A percentile compares a stretch with the other conserved stretches of the same genome.
Evolutionary conservation across 495 filamentous ascomycete genomes (phyloP).

Genomic region (Parachaetomium inaequale): DNA sequence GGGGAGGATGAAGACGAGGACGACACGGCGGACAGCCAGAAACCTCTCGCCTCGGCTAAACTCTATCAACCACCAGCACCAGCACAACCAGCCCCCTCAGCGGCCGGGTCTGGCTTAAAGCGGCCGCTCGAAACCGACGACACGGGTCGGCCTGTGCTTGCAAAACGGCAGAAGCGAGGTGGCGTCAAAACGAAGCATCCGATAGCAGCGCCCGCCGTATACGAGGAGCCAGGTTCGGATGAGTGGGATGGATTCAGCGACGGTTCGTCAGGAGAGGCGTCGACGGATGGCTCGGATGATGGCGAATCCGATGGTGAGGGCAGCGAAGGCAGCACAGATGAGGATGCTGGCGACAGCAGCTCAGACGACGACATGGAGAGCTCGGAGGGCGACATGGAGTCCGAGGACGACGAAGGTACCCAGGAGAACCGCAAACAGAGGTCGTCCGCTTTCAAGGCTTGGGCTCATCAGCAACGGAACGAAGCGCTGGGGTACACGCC

Average conservation of each 20-base stretch:
- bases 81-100: not conserved
- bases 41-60: not conserved
- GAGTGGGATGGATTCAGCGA: constrained; percentile 42
- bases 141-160: constrained; percentile 73
- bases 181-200: constrained; percentile 48
- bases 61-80: constrained; percentile 5
- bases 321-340: constrained; percentile 21
- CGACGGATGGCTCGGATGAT: constrained; percentile 24
- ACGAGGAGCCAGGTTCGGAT: constrained; percentile 29
- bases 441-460: constrained; percentile 82
- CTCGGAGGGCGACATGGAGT: constrained; percentile 27
- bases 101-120: constrained; percentile 77
- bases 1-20: constrained; percentile 30
- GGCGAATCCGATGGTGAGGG: constrained; percentile 13
- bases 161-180: constrained; percentile 59
- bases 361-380: constrained; percentile 31
- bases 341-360: constrained; percentile 25
- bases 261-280: constrained; percentile 21
- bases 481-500: constrained; percentile 57
- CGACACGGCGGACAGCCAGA: constrained; percentile 12
- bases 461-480: constrained; percentile 84
- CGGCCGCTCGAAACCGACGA: constrained; percentile 75
- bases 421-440: constrained; percentile 34
- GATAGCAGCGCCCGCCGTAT: constrained; percentile 22
- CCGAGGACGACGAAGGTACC: constrained; percentile 33